These are phyloP conservation scores for Amauroascus verrucosus DNA, from an alignment of 2,329 filamentous ascomycete genomes.

Conservation along the genomic window DNA sequence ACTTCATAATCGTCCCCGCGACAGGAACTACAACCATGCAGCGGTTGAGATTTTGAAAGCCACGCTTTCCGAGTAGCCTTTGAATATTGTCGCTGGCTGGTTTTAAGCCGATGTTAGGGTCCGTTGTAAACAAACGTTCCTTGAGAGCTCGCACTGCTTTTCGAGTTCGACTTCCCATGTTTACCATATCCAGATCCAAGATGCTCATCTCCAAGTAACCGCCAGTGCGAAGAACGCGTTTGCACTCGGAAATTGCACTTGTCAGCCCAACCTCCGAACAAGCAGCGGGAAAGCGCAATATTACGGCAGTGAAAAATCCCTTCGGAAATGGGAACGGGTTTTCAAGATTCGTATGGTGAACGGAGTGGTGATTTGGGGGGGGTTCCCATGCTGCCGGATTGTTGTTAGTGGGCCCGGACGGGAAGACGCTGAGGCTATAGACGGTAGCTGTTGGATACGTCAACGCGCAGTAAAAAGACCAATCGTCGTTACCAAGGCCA, in stretches of 20 bases:
- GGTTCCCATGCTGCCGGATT: slow-evolving; percentile 36
- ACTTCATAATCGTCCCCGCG: slow-evolving; percentile 35
- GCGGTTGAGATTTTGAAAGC: slow-evolving; percentile 41
- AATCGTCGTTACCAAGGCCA: slow-evolving; percentile 43
- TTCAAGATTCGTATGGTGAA: slow-evolving; percentile 34
- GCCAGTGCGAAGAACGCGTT: slow-evolving; percentile 40
- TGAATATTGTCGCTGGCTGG: slow-evolving; percentile 41
- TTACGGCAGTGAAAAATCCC: slow-evolving; percentile 37
- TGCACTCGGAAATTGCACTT: slow-evolving; percentile 40
- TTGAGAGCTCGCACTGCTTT: slow-evolving; percentile 39
- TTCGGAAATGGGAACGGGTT: slow-evolving; percentile 39
- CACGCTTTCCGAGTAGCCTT: slow-evolving; percentile 35
- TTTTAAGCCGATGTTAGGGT: slow-evolving; percentile 37
- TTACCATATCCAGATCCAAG: slow-evolving; percentile 42
- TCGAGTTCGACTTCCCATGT: slow-evolving; percentile 40
- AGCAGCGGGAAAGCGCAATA: slow-evolving; percentile 39
- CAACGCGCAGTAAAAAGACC: slow-evolving; percentile 44
- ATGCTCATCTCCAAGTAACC: slow-evolving; percentile 42
- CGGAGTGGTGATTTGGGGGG: slow-evolving; percentile 35
- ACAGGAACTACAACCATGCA: slow-evolving; percentile 42
- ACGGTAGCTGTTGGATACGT: slow-evolving; percentile 39
- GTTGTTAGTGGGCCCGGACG: slow-evolving; percentile 24
- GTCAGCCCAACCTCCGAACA: slow-evolving; percentile 36
- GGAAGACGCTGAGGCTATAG: slow-evolving; percentile 35
- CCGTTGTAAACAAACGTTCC: slow-evolving; percentile 35